Evolutionary conservation across 2,329 filamentous ascomycete species (phyloP).

Genomic region (Chrysoporthe deuterocubensis): DNA sequence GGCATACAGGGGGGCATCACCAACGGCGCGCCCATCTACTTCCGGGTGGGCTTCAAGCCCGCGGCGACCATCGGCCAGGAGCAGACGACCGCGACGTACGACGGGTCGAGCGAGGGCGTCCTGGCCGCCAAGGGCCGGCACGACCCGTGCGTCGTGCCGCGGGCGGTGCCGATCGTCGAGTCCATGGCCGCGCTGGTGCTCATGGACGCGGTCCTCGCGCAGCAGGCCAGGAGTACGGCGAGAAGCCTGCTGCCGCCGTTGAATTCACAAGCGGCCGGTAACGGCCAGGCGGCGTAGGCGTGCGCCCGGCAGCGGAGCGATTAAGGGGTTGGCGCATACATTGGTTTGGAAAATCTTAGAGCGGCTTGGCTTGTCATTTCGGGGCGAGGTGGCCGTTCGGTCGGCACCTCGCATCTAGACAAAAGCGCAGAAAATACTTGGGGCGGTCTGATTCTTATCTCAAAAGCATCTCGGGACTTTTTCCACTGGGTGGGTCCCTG

Average conservation of each 20-base stretch:
- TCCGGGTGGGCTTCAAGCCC: constrained; percentile 93
- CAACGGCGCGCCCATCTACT: constrained; percentile 93
- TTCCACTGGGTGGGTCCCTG: background rate
- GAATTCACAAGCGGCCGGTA: constrained; percentile 30
- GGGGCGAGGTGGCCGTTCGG: background rate
- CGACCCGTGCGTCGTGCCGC: constrained; percentile 89
- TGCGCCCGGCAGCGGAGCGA: background rate
- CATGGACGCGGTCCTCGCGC: constrained; percentile 84
- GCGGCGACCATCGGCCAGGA: constrained; percentile 90
- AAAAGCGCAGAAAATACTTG: background rate
- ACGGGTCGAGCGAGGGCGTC: constrained; percentile 69
- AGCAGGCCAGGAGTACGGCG: constrained; percentile 65
- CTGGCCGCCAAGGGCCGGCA: constrained; percentile 92
- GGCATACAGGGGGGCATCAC: constrained; percentile 95
- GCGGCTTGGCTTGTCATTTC: background rate
- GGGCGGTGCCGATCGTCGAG: constrained; percentile 88
- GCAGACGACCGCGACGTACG: constrained; percentile 82
- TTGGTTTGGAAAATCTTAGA: background rate
- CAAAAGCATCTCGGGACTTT: background rate
- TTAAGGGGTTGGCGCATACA: background rate
- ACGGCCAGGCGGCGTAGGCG: constrained; percentile 17
- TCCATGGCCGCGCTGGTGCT: constrained; percentile 87
- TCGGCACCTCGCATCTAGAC: background rate
- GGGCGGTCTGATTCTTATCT: background rate
- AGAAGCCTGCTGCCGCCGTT: constrained; percentile 50